These are phyloP conservation scores for Colletotrichum karsti DNA, from an alignment of 2,329 filamentous ascomycete genomes.

Conservation along the genomic window DNA sequence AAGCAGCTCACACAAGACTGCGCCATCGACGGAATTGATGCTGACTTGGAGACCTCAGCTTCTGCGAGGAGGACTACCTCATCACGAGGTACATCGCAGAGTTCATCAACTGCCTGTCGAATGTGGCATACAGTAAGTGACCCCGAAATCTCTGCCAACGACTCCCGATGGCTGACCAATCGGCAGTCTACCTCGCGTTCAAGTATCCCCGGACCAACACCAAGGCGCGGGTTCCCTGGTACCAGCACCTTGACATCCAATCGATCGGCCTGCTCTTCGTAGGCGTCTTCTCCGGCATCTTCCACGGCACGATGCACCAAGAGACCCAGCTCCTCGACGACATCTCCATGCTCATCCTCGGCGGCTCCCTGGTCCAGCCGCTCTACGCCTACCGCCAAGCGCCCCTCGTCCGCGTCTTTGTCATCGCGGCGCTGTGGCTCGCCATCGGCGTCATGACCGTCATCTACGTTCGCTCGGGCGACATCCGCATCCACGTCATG, in stretches of 20 bases:
- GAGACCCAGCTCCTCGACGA: constrained; percentile 60
- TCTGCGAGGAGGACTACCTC: constrained; percentile 41
- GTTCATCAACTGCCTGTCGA: constrained; percentile 54
- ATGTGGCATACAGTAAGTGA: constrained; percentile 39
- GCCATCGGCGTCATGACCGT: constrained; percentile 49
- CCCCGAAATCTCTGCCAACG: neutral
- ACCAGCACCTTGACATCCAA: constrained; percentile 48
- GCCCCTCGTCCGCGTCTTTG: constrained; percentile 36
- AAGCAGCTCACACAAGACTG: constrained; percentile 17
- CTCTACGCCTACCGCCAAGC: constrained; percentile 54
- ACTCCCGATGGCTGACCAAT: neutral
- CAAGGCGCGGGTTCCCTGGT: constrained; percentile 39
- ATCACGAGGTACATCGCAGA: constrained; percentile 52
- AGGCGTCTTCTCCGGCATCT: constrained; percentile 51
- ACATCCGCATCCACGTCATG: constrained; percentile 52
- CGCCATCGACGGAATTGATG: neutral
- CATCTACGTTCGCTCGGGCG: constrained; percentile 50
- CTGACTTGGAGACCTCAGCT: constrained; percentile 15
- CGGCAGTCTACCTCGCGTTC: constrained; percentile 48
- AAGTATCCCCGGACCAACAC: constrained; percentile 42
- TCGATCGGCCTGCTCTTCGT: constrained; percentile 49
- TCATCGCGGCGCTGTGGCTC: constrained; percentile 47
- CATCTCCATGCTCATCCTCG: constrained; percentile 65
- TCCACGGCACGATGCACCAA: constrained; percentile 54
- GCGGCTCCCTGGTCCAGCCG: constrained; percentile 60